Evolutionary conservation across 2,329 filamentous ascomycete species (phyloP).

Genomic region (Fusarium mangiferae): DNA sequence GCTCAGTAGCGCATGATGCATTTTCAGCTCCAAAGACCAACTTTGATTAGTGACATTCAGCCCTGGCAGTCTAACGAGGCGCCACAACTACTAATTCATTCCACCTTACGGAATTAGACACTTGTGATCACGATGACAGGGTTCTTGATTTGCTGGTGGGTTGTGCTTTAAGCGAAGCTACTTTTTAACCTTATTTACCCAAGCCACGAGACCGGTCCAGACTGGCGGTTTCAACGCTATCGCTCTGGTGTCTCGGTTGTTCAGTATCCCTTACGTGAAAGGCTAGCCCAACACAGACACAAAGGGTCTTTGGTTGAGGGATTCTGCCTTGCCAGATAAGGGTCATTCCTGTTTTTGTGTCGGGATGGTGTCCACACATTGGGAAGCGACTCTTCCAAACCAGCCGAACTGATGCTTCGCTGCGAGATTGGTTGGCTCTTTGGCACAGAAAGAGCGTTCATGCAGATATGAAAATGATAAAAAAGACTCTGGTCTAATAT

Average conservation of each 20-base stretch:
- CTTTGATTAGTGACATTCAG: background rate
- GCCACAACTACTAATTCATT: constrained; percentile 11
- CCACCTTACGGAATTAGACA: background rate
- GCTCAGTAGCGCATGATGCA: background rate
- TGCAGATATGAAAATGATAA: background rate
- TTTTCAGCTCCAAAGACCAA: constrained; percentile 1
- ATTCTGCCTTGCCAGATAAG: background rate
- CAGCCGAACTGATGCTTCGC: background rate
- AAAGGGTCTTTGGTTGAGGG: background rate
- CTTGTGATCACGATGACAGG: background rate
- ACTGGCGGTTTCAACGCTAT: background rate
- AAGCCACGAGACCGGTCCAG: constrained; percentile 11
- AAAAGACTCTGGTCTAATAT: background rate
- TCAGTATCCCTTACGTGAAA: background rate
- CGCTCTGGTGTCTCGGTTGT: background rate
- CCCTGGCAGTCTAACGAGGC: background rate
- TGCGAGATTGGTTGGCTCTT: background rate
- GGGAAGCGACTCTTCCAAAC: background rate
- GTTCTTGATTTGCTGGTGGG: background rate
- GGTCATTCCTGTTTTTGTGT: background rate
- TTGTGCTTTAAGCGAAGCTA: background rate
- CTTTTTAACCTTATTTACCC: constrained; percentile 19
- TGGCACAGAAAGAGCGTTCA: background rate
- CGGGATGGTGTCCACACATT: background rate
- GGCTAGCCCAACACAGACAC: background rate